These are phyloP conservation scores for Fraxinus floribunda DNA, from an alignment of 305 asterid genomes.

Conservation along the genomic window DNA sequence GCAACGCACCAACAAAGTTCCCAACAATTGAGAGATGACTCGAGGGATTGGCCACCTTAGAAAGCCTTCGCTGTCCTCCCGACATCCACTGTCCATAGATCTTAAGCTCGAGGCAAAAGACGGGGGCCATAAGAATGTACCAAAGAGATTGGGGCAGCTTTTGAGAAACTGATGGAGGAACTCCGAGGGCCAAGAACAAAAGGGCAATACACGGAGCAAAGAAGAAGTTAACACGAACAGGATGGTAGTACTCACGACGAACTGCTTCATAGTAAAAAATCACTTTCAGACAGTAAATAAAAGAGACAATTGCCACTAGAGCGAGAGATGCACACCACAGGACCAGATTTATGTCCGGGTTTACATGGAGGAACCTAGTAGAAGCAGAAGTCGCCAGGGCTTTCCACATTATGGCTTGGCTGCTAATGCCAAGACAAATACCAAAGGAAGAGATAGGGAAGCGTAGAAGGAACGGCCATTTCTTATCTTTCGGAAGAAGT, in stretches of 20 bases:
- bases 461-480: constrained; percentile 90
- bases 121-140: constrained; percentile 73
- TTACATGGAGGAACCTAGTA: constrained; percentile 51
- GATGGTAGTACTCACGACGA: constrained; percentile 84
- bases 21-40: constrained; percentile 77
- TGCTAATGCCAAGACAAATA: constrained; percentile 73
- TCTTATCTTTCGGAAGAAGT: constrained; percentile 64
- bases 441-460: constrained; percentile 72
- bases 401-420: constrained; percentile 94
- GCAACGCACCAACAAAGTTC: constrained; percentile 75
- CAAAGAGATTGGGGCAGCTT: constrained; percentile 42
- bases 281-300: constrained; percentile 47
- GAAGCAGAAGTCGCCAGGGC: constrained; percentile 54
- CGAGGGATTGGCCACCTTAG: constrained; percentile 83
- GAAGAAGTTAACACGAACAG: constrained; percentile 77
- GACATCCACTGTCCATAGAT: constrained; percentile 96
- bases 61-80: constrained; percentile 76
- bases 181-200: constrained; percentile 57
- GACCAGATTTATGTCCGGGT: constrained; percentile 44
- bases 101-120: constrained; percentile 61
- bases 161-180: constrained; percentile 47
- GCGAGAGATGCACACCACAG: constrained; percentile 61
- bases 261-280: constrained; percentile 81
- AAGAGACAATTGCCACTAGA: constrained; percentile 34
- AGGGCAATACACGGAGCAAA: constrained; percentile 78